Base-by-base conservation (phyloP, 2,329 filamentous ascomycete genomes). In the Blumeria graminis region DNA sequence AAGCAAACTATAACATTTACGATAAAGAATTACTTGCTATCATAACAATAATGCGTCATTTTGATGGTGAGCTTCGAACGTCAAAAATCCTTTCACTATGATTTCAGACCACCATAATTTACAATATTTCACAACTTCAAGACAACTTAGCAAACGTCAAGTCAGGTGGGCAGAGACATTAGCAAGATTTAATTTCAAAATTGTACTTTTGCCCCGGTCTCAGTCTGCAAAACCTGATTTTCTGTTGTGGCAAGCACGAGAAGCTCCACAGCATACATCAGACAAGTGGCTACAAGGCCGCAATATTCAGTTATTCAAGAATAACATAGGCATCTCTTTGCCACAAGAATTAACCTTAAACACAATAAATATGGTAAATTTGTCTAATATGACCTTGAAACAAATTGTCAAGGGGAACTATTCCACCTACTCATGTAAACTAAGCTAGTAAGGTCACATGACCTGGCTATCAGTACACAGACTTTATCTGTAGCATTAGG, bases 11-110 rank as follows among this genome's bases (percentile, higher is more conserved):
- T 18, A 18, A 55, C 22, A 55, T 33, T 33, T 28, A 33, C 22
- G 53, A 55, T 18, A 2, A 55, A 18, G 5, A 55, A 55, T 38
- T 43, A 5, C 28, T 55, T n/a, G 53, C 38, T 6, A 55, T 55
- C 45, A 18, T 55, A 45, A 53, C 50, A 35, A 36, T 35, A 18
- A 38, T 53, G n/a, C 34, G 33, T 35, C 6, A 53, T 36, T 53
- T 39, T 36, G 33, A 53, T 53, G 50, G 50, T 53, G 50, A 53
- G 50, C 50, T 53, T 53, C 32, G n/a, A 53, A 53, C 50, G 50
- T 39, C 28, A 13, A 53, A 6, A 38, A 39, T 38, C n/a, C 7
- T 39, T 38, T 39, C n/a, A 53, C 33, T n/a, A 16, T 39, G 36
- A 39, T 53, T 9, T 53, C 34, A 38, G 50, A 53, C 33, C 34